Percentiles rank a stretch among this genome's conserved stretches.
Evolutionary conservation across 2,329 filamentous ascomycete species (phyloP).

Genomic region (Alternaria sp.): DNA sequence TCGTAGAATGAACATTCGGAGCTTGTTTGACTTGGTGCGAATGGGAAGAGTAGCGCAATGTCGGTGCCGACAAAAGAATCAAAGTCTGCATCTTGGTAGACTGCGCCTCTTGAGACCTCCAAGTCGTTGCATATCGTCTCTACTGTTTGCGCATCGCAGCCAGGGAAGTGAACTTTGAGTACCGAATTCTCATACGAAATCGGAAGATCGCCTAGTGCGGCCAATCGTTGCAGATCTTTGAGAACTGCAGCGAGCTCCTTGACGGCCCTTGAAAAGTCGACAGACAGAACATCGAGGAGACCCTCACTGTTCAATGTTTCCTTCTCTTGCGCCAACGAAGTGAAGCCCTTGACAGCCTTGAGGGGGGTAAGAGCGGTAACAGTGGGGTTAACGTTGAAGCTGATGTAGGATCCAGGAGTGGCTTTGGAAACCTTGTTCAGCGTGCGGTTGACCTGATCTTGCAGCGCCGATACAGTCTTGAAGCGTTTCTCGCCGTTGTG

Average conservation of each 20-base stretch:
- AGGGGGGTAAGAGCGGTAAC: slow-evolving; percentile 86
- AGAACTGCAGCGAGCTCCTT: slow-evolving; percentile 82
- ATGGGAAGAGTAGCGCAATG: slow-evolving; percentile 84
- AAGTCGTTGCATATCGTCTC: slow-evolving; percentile 86
- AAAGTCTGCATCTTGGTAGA: slow-evolving; percentile 82
- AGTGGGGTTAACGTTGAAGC: slow-evolving; percentile 87
- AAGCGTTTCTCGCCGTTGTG: slow-evolving; percentile 78
- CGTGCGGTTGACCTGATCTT: slow-evolving; percentile 75
- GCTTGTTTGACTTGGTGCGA: slow-evolving; percentile 70
- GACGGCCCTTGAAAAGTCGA: slow-evolving; percentile 86
- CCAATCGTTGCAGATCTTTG: slow-evolving; percentile 80
- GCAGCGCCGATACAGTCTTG: slow-evolving; percentile 75
- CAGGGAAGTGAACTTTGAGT: slow-evolving; percentile 86
- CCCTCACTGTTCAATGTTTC: slow-evolving; percentile 81
- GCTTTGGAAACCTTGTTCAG: slow-evolving; percentile 67
- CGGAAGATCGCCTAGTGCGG: slow-evolving; percentile 82
- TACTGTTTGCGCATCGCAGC: slow-evolving; percentile 83
- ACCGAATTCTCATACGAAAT: slow-evolving; percentile 74
- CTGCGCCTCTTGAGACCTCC: slow-evolving; percentile 79
- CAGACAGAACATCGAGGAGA: slow-evolving; percentile 82
- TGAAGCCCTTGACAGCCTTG: slow-evolving; percentile 64
- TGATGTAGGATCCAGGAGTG: slow-evolving; percentile 80
- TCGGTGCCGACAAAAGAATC: slow-evolving; percentile 71
- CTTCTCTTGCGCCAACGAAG: slow-evolving; percentile 49
- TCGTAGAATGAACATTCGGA: slow-evolving; percentile 59